phyloP scores from a whole-genome alignment of 352 stramenopile species.

The Phytophthora syringae region DNA sequence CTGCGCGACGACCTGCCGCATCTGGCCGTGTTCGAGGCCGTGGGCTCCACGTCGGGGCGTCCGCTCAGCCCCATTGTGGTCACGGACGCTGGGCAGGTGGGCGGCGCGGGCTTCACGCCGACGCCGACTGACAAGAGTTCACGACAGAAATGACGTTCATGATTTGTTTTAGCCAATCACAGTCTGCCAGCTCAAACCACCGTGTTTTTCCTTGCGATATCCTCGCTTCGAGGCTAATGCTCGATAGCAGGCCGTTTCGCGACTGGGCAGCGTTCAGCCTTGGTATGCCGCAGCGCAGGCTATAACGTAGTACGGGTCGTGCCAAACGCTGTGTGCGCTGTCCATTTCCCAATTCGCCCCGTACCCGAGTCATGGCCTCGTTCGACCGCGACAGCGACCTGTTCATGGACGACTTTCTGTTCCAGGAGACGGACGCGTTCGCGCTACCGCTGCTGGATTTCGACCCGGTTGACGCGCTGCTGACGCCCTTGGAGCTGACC shows the following conservation, averaged over 20 bases:
- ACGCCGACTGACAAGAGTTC: not conserved
- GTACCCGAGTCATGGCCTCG: conserved; percentile 5
- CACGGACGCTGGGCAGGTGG: conserved; percentile 63
- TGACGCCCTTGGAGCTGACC: conserved; percentile 30
- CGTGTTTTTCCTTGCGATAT: not conserved
- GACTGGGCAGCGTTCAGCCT: not conserved
- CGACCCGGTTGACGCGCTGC: conserved; percentile 32
- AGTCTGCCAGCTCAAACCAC: conserved; percentile 55
- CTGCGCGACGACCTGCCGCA: conserved; percentile 69
- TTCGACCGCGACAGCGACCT: conserved; percentile 6
- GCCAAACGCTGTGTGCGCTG: not conserved
- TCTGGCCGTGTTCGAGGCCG: conserved; percentile 49
- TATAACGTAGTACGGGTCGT: not conserved
- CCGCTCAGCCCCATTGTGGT: conserved; percentile 59
- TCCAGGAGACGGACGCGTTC: conserved; percentile 46
- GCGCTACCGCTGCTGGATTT: conserved; percentile 53
- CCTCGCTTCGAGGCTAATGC: not conserved
- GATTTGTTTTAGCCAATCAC: conserved; percentile 58
- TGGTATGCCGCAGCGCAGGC: not conserved
- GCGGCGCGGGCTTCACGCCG: conserved; percentile 50
- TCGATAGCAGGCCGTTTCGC: not conserved
- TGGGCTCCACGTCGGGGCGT: conserved; percentile 57
- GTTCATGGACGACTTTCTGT: conserved; percentile 64
- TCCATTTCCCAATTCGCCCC: conserved; percentile 1
- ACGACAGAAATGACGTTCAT: no score